Conservation (phyloP, 148 eudicot species). For the Gaultheria prostrata region DNA sequence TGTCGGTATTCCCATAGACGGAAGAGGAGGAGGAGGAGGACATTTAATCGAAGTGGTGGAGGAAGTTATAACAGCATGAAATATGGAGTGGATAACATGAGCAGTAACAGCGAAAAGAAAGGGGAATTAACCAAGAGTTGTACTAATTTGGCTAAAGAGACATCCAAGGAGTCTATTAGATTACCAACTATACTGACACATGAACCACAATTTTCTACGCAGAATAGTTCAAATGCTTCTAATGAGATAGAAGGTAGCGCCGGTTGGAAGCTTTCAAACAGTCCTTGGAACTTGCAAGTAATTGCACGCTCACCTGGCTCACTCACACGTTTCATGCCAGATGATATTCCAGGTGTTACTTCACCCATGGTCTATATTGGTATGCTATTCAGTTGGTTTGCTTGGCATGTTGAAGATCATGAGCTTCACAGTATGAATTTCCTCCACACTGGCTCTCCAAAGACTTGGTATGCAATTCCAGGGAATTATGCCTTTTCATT, state of each 20-base stretch:
- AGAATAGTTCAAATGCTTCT: constrained; percentile 21
- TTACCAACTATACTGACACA: constrained; percentile 20
- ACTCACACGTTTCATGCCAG: constrained; percentile 88
- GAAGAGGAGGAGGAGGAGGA: constrained; percentile 46
- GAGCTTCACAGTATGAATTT: constrained; percentile 98
- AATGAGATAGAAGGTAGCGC: constrained; percentile 68
- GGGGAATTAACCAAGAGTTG: constrained; percentile 16
- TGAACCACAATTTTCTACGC: constrained; percentile 26
- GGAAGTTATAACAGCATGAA: constrained; percentile 32
- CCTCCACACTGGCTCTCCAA: constrained; percentile 82
- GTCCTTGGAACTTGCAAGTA: constrained; percentile 98
- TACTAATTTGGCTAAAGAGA: constrained; percentile 21
- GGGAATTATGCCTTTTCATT: constrained; percentile 75
- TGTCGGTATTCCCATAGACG: constrained; percentile 37
- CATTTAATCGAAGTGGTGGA: constrained; percentile 32
- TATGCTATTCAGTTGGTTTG: constrained; percentile 99
- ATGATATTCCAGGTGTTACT: constrained; percentile 99
- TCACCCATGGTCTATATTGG: constrained; percentile 98
- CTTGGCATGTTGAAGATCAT: constrained; percentile 99
- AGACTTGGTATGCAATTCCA: constrained; percentile 97
- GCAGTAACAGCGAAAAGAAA: constrained; percentile 22
- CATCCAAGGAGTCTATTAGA: constrained; percentile 17
- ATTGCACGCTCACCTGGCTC: constrained; percentile 92
- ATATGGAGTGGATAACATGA: constrained; percentile 23
- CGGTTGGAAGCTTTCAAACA: constrained; percentile 91